phyloP scores from a whole-genome alignment of 1,284 basidiomycete genomes.

The Ustilago cynodontis region DNA sequence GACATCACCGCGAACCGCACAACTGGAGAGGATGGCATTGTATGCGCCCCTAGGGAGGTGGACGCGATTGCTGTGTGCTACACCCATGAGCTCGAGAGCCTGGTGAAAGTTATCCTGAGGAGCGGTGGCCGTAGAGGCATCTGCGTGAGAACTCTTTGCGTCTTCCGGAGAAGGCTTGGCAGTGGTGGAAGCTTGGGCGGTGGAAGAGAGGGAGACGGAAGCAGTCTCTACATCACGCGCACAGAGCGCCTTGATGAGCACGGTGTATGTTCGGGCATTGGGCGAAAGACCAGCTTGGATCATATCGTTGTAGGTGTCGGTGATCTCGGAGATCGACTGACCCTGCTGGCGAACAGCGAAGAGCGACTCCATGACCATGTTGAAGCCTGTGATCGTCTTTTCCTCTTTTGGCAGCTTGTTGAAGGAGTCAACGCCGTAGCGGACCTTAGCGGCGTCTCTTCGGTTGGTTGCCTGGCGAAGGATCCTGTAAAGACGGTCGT shows the following conservation, averaged over 20 bases:
- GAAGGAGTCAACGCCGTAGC: slow-evolving; percentile 44
- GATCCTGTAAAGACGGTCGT: slow-evolving; percentile 33
- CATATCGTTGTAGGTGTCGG: slow-evolving; percentile 83
- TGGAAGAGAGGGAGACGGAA: neutral
- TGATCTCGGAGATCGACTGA: slow-evolving; percentile 76
- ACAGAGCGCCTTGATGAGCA: slow-evolving; percentile 79
- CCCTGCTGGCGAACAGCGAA: slow-evolving; percentile 73
- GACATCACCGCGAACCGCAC: slow-evolving; percentile 76
- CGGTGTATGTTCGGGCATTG: slow-evolving; percentile 78
- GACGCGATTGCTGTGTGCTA: slow-evolving; percentile 66
- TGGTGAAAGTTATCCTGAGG: slow-evolving; percentile 69
- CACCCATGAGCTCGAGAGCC: slow-evolving; percentile 76
- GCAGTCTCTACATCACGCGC: slow-evolving; percentile 78
- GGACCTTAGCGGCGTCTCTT: slow-evolving; percentile 25
- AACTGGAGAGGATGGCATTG: slow-evolving; percentile 77
- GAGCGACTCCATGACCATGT: slow-evolving; percentile 77
- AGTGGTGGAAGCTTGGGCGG: neutral
- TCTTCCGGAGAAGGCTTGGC: neutral
- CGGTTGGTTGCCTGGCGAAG: slow-evolving; percentile 20
- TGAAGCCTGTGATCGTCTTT: slow-evolving; percentile 74
- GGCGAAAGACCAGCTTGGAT: slow-evolving; percentile 78
- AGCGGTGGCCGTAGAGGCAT: slow-evolving; percentile 14
- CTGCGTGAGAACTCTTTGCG: neutral
- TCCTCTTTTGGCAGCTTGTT: slow-evolving; percentile 55
- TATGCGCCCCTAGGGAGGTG: slow-evolving; percentile 73